Evolutionary conservation across 176 grass and related monocot species (phyloP).

Genomic region (Triticum aestivum): DNA sequence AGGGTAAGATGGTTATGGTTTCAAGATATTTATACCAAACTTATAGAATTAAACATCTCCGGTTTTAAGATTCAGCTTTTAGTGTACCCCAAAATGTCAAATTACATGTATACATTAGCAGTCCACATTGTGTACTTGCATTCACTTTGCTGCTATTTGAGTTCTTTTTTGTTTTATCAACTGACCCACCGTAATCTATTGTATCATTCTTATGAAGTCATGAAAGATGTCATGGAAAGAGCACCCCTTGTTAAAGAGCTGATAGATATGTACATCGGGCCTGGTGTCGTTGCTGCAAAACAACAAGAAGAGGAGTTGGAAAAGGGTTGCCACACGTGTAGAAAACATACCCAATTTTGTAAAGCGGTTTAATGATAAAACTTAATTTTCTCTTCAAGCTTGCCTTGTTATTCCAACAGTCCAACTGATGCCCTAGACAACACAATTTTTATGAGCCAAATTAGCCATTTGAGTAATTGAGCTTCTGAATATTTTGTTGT

Average conservation of each 20-base stretch:
- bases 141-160: conserved; percentile 6
- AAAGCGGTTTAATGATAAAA: conserved; percentile 72
- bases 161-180: conserved; percentile 16
- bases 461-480: not conserved
- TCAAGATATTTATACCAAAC: not conserved
- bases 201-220: conserved; percentile 51
- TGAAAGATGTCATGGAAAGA: conserved; percentile 70
- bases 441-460: not conserved
- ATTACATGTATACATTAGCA: not conserved
- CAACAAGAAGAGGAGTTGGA: conserved; percentile 75
- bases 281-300: conserved; percentile 71
- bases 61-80: not conserved
- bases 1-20: not conserved
- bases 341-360: conserved; percentile 68
- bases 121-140: not conserved
- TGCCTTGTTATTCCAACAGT: conserved; percentile 19
- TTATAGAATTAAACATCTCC: not conserved
- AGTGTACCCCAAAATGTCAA: not conserved
- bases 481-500: not conserved
- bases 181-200: conserved; percentile 19
- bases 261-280: conserved; percentile 68
- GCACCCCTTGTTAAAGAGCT: conserved; percentile 64
- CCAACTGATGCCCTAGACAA: conserved; percentile 13
- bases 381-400: conserved; percentile 72
- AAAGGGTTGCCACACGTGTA: conserved; percentile 76